Base-by-base conservation (phyloP, 2,329 filamentous ascomycete genomes). In the Alternaria sp. region DNA sequence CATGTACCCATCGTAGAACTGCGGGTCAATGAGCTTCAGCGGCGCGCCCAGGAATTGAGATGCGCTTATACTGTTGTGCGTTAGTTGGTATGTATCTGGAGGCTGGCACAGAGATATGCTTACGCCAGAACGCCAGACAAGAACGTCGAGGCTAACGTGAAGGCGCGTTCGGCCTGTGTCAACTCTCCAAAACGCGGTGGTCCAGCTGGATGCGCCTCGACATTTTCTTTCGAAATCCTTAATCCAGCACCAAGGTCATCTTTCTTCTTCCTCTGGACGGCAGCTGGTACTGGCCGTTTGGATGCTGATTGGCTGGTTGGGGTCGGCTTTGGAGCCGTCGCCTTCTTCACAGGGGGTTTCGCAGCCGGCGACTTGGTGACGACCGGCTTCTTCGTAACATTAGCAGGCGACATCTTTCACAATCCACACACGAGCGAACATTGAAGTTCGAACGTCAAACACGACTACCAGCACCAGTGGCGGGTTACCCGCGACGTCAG, bases 1-100 rank as follows among this genome's bases (percentile, higher is more conserved):
- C 87, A 97, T 96, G 81, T 93, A 96, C 64, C 89, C 86, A 79
- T 96, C 91, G 82, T 92, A 97, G 73, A 91, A 86, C 46, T 92
- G 89, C 59, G 87, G 87, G 75, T 93, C 90, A 72, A 93, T 82
- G 63, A 89, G 85, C 75, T 95, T 95, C 49, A 97, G 80, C 2
- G 92, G 92, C 0, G 87, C 80, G 34, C 93, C 93, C 59, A 96
- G 81, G 64, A 93, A 84, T 73, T 97, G 92, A 7, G 92, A 92
- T 18, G 87, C 77, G 69, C 87, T 86, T 71, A 85, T 85, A 32
- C 80, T 82, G 63, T 57, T 43, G 30, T 48, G 48, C 38, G 36
- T 66, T 71, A 61, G 75, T 69, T 54, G 38, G 22, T 25, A 10
- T 46, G 11, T 22, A 46, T 22, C 18, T 28, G 7, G 11, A 20